Conservation (phyloP, 1,139 yeast genomes). For the Diutina ranongensis region DNA sequence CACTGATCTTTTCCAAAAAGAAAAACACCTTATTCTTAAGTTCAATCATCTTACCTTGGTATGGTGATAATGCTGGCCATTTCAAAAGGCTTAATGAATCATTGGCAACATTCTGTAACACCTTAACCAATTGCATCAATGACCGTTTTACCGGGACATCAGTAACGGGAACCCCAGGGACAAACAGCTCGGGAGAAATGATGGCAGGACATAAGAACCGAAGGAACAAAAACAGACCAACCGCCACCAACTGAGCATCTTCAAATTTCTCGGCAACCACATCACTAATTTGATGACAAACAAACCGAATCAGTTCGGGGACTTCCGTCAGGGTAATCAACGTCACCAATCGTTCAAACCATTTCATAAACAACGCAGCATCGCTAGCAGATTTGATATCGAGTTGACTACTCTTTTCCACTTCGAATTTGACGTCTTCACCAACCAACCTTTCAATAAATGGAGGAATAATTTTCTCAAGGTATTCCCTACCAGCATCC, state of each 20-base stretch:
- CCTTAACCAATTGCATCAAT: constrained; percentile 72
- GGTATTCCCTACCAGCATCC: constrained; percentile 49
- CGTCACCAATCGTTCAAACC: constrained; percentile 49
- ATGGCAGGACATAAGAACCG: constrained; percentile 87
- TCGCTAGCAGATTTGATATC: constrained; percentile 19
- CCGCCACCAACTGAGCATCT: constrained; percentile 57
- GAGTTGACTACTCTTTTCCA: constrained; percentile 39
- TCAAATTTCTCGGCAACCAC: constrained; percentile 60
- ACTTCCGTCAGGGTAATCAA: constrained; percentile 49
- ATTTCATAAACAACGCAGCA: constrained; percentile 40
- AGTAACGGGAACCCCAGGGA: constrained; percentile 31
- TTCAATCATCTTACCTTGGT: constrained; percentile 29
- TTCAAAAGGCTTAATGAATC: constrained; percentile 49
- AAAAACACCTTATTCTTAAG: constrained; percentile 33
- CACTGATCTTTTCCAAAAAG: constrained; percentile 26
- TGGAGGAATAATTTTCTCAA: constrained; percentile 43
- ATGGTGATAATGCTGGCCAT: constrained; percentile 42
- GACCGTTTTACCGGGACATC: constrained; percentile 51
- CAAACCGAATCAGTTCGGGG: constrained; percentile 65
- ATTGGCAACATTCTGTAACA: constrained; percentile 81
- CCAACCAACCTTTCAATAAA: constrained; percentile 40
- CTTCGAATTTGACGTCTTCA: constrained; percentile 46
- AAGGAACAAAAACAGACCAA: constrained; percentile 80
- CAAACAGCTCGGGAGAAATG: constrained; percentile 70
- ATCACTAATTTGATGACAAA: constrained; percentile 60